Evolutionary conservation across 129 eudicot genomes (phyloP), one percentile per base, ranked within the genome.

Genomic region (Lactuca sativa): DNA sequence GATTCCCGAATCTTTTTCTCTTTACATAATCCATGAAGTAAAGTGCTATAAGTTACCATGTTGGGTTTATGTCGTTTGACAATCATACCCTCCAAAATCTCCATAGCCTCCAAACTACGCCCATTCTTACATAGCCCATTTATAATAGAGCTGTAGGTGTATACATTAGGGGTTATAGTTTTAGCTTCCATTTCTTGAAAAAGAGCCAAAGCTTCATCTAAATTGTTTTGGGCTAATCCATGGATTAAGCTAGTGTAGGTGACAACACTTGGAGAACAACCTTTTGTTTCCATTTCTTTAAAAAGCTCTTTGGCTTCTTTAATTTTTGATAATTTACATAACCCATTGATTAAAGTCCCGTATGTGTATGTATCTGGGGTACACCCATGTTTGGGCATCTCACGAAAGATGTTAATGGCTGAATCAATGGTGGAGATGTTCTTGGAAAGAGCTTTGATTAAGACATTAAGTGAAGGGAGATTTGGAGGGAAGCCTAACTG

Each of bases 361-460:
- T 87, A 95, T 3, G 99, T 93, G 72, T 89, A 90, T 0, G 84
- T 76, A 82, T 93, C 97, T 0, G 99, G 97, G 48, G 67, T 47
- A 47, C 84, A 85, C 62, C 93, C 95, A 4, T 78, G 92, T 10
- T 82, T 80, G 8, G 97, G 93, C 97, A 95, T 95, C 82, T 95
- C 99, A 51, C 44, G 83, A 33, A 95, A 90, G 18, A 95, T 90
- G 31, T 51, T 54, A 57, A 95, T 64, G 38, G 97, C 99, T 33
- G 88, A 74, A 83, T 85, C 89, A 73, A 90, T 57, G 1, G 92
- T 90, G 33, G 78, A 84, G 62, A 51, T 73, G 73, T 86, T 80
- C 78, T 87, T 95, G 76, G 91, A 87, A 14, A 95, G 84, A 0
- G 95, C 97, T 75, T 95, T 90, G 61, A 95, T 87, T 86, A 90